Conservation (phyloP, 805 yeast genomes). For the Candida schatavii region DNA sequence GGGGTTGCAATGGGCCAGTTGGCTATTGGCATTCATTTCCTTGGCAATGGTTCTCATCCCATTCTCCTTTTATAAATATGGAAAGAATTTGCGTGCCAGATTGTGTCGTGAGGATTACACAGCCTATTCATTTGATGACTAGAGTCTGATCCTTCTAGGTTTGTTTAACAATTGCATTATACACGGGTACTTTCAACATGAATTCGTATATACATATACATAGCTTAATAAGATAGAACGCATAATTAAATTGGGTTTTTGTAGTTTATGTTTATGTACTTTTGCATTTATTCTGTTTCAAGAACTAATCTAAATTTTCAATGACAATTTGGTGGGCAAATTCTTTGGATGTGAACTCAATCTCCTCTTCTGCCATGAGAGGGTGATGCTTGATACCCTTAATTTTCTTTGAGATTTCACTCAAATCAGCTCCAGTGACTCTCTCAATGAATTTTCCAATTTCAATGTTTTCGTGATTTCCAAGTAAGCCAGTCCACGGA, state of each 20-base stretch:
- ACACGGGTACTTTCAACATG: too few relatives aligned
- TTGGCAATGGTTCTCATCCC: conserved; percentile 76
- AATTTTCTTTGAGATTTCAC: conserved; percentile 46
- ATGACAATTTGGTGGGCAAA: neutral
- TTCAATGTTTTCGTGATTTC: conserved; percentile 85
- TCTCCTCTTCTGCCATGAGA: neutral
- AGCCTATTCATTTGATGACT: conserved; percentile 7
- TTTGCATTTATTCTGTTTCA: too few relatives aligned
- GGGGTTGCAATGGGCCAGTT: conserved; percentile 80
- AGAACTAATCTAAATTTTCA: conserved; percentile 3
- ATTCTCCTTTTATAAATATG: conserved; percentile 66
- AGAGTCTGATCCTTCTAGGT: too few relatives aligned
- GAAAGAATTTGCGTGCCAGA: conserved; percentile 58
- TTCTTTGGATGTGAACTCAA: neutral
- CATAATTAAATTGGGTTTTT: too few relatives aligned
- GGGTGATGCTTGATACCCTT: conserved; percentile 51
- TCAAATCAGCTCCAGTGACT: conserved; percentile 48
- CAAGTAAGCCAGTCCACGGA: conserved; percentile 50
- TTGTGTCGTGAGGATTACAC: conserved; percentile 65
- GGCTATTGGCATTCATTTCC: conserved; percentile 73
- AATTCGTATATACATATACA: too few relatives aligned
- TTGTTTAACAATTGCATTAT: too few relatives aligned
- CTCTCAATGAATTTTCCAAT: conserved; percentile 71
- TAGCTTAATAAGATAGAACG: too few relatives aligned
- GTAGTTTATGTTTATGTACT: too few relatives aligned